These are phyloP conservation scores for Claviceps pusilla DNA, from an alignment of 2,329 filamentous ascomycete species.

Conservation along the genomic window DNA sequence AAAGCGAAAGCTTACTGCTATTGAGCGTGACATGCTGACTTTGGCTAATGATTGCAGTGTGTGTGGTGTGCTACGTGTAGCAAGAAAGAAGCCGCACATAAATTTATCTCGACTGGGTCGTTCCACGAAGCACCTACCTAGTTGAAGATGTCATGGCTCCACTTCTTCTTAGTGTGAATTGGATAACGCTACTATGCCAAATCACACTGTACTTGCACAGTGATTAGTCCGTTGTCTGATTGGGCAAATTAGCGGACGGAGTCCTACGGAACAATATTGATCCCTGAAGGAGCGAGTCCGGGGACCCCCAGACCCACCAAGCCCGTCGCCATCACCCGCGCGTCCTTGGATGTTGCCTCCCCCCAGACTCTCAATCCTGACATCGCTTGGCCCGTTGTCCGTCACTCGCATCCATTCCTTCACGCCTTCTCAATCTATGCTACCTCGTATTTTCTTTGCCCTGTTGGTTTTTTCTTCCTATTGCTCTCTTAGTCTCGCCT, in stretches of 20 bases:
- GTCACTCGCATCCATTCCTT: not conserved
- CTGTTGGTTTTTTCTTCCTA: not conserved
- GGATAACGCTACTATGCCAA: not conserved
- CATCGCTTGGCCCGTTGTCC: not conserved
- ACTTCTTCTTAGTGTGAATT: not conserved
- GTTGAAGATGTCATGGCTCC: not conserved
- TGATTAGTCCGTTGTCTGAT: not conserved
- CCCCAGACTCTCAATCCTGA: not conserved
- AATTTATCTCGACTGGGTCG: not conserved
- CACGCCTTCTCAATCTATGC: not conserved
- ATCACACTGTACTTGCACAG: not conserved
- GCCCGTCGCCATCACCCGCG: not conserved
- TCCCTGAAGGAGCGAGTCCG: not conserved
- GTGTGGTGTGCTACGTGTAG: not conserved
- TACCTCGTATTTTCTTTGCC: not conserved
- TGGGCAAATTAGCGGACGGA: not conserved
- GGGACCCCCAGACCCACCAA: not conserved
- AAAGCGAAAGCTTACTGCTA: constrained; percentile 13
- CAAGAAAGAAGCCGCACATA: not conserved
- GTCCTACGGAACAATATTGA: not conserved
- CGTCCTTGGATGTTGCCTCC: not conserved
- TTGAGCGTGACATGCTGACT: constrained; percentile 18
- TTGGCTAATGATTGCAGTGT: not conserved
- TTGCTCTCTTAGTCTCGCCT: not conserved
- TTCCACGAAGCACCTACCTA: not conserved